Conservation (phyloP, 495 filamentous ascomycete genomes). For the Aspergillus kassunensis region DNA sequence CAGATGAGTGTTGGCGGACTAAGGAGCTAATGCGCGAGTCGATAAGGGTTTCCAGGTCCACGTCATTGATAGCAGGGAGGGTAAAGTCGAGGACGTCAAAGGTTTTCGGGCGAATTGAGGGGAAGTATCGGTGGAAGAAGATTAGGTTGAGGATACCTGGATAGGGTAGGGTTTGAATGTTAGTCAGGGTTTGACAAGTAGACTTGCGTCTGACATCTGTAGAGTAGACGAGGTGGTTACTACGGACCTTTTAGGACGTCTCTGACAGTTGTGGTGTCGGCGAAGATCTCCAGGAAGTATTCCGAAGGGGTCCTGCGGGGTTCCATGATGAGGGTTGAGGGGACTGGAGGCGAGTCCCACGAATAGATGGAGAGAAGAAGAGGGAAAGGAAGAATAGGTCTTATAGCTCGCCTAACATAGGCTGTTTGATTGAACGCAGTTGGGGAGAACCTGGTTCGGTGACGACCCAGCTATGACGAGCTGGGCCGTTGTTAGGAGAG, state of each 20-base stretch:
- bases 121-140: conserved; percentile 98
- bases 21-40: conserved; percentile 77
- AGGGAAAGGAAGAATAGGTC: no score
- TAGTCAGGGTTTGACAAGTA: no score
- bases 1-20: conserved; percentile 55
- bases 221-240: background rate
- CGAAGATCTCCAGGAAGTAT: conserved; percentile 80
- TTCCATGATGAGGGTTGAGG: conserved; percentile 41
- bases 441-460: background rate
- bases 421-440: background rate
- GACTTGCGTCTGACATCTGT: no score
- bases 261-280: conserved; percentile 74
- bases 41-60: conserved; percentile 85
- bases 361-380: no score
- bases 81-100: conserved; percentile 91
- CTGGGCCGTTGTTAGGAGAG: conserved; percentile 13
- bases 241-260: conserved; percentile 83
- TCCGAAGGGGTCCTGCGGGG: conserved; percentile 65
- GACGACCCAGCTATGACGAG: conserved; percentile 15
- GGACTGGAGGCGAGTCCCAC: no score
- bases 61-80: conserved; percentile 81
- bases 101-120: conserved; percentile 73
- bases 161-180: background rate
- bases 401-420: background rate
- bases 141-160: conserved; percentile 92